Conservation (phyloP, 805 yeast species). For the Suhomyces vadensis region DNA sequence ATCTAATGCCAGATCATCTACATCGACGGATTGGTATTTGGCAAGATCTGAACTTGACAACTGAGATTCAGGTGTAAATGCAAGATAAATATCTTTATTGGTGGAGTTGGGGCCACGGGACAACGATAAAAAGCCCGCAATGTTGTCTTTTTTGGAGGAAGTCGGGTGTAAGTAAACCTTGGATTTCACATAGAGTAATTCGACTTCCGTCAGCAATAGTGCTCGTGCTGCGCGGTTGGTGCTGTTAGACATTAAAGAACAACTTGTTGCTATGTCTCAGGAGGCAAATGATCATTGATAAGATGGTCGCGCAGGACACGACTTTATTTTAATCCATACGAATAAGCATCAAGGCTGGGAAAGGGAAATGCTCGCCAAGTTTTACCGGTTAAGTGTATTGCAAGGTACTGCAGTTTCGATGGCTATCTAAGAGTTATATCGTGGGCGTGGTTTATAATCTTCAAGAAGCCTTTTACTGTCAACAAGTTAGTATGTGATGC, state of each 20-base stretch:
- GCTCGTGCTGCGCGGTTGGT: slow-evolving; percentile 4
- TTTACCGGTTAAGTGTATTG: too few relatives aligned
- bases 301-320: too few relatives aligned
- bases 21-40: slow-evolving; percentile 51
- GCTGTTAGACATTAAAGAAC: not conserved
- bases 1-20: slow-evolving; percentile 31
- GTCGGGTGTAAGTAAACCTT: slow-evolving; percentile 87
- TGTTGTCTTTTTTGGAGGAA: slow-evolving; percentile 67
- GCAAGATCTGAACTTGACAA: slow-evolving; percentile 46
- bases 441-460: too few relatives aligned
- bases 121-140: slow-evolving; percentile 74
- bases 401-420: too few relatives aligned
- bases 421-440: too few relatives aligned
- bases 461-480: too few relatives aligned
- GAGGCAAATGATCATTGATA: slow-evolving; percentile 1
- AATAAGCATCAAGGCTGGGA: too few relatives aligned
- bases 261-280: not conserved
- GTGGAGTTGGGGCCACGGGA: slow-evolving; percentile 52
- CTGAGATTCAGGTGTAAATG: slow-evolving; percentile 66
- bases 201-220: slow-evolving; percentile 36
- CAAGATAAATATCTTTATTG: slow-evolving; percentile 58
- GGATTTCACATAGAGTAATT: slow-evolving; percentile 56
- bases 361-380: too few relatives aligned
- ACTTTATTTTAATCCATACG: too few relatives aligned
- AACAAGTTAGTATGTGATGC: too few relatives aligned